Percentiles rank a stretch among this genome's conserved stretches.
Evolutionary conservation across 2,329 filamentous ascomycete species (phyloP).

Genomic region (Aspergillus puulaauensis): DNA sequence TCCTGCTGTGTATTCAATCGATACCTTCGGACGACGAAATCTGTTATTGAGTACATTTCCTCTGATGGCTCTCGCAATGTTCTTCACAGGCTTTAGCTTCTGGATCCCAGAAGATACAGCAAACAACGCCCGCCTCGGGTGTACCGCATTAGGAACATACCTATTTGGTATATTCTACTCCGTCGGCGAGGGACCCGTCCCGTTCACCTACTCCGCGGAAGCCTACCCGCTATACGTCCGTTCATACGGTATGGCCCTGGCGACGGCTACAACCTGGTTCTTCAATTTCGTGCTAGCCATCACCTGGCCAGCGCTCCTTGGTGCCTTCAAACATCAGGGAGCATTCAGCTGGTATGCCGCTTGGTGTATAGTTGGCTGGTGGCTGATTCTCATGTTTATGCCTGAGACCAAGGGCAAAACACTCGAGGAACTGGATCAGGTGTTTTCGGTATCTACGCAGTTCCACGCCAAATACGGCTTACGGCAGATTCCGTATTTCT

Average conservation of each 20-base stretch:
- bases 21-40: conserved; percentile 66
- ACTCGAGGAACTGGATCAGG: conserved; percentile 51
- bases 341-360: conserved; percentile 53
- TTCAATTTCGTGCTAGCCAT: conserved; percentile 57
- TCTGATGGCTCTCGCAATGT: conserved; percentile 56
- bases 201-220: conserved; percentile 67
- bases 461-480: conserved; percentile 43
- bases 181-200: conserved; percentile 63
- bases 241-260: conserved; percentile 61
- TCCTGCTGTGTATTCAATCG: conserved; percentile 65
- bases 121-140: conserved; percentile 35
- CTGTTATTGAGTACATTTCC: conserved; percentile 65
- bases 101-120: conserved; percentile 46
- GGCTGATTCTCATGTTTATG: conserved; percentile 44
- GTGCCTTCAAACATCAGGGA: conserved; percentile 51
- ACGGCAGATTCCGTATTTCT: conserved; percentile 37
- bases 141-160: conserved; percentile 46
- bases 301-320: conserved; percentile 53
- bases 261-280: conserved; percentile 63
- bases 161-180: conserved; percentile 48
- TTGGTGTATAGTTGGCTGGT: conserved; percentile 47
- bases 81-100: conserved; percentile 56
- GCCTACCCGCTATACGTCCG: conserved; percentile 65
- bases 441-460: conserved; percentile 53
- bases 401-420: conserved; percentile 44